These are phyloP conservation scores for Cudoniella acicularis DNA, from an alignment of 495 filamentous ascomycete genomes.

Conservation along the genomic window DNA sequence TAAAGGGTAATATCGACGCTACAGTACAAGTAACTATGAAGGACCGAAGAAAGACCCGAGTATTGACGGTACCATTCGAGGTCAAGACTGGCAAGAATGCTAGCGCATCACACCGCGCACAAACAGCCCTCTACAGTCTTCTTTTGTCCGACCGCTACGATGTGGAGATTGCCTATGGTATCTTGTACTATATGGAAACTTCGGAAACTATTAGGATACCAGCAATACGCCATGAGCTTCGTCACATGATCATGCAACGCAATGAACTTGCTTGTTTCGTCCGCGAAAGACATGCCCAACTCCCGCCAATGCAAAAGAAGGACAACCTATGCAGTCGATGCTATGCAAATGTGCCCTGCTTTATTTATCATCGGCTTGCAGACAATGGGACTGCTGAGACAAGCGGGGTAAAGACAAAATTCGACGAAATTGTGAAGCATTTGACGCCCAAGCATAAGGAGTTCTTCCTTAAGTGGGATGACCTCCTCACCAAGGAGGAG, in stretches of 20 bases:
- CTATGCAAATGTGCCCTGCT: slow-evolving; percentile 84
- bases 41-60: slow-evolving; percentile 58
- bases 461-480: slow-evolving; percentile 94
- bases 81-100: slow-evolving; percentile 88
- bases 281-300: slow-evolving; percentile 65
- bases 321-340: slow-evolving; percentile 74
- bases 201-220: slow-evolving; percentile 82
- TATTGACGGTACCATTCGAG: slow-evolving; percentile 85
- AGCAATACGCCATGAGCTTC: slow-evolving; percentile 76
- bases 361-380: slow-evolving; percentile 89
- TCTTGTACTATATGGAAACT: slow-evolving; percentile 92
- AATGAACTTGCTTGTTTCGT: slow-evolving; percentile 84
- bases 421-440: slow-evolving; percentile 70
- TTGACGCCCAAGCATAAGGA: slow-evolving; percentile 66
- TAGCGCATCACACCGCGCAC: slow-evolving; percentile 76
- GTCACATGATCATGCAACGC: slow-evolving; percentile 95
- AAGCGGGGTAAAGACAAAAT: slow-evolving; percentile 69
- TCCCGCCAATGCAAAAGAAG: slow-evolving; percentile 83
- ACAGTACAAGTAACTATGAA: slow-evolving; percentile 86
- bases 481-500: slow-evolving; percentile 89
- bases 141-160: slow-evolving; percentile 94
- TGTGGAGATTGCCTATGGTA: slow-evolving; percentile 79
- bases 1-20: slow-evolving; percentile 98
- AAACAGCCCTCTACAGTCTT: slow-evolving; percentile 91
- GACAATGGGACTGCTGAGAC: slow-evolving; percentile 81